Evolutionary conservation across 352 stramenopile species (phyloP).

Genomic region (Phytophthora syringae): DNA sequence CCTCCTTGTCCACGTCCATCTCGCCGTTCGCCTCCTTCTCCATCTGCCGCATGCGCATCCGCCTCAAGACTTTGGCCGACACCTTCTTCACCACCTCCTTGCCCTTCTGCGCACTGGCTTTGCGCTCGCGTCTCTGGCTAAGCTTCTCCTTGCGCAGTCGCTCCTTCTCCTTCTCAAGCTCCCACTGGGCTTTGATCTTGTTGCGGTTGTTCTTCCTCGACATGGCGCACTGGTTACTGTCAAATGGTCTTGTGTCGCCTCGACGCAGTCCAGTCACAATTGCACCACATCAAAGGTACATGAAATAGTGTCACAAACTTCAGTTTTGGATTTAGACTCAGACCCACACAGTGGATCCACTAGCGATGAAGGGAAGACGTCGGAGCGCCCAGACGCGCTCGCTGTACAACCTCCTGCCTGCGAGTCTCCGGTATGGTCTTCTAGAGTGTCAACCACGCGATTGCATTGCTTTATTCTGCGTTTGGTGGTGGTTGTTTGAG

Average conservation of each 20-base stretch:
- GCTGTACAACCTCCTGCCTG: conserved; percentile 39
- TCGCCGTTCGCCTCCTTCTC: conserved; percentile 62
- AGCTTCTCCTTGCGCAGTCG: conserved; percentile 77
- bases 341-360: conserved; percentile 19
- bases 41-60: conserved; percentile 64
- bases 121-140: conserved; percentile 74
- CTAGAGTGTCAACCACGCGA: not conserved
- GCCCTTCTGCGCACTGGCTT: conserved; percentile 54
- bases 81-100: conserved; percentile 79
- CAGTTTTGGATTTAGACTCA: conserved; percentile 1
- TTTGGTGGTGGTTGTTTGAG: not conserved
- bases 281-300: conserved; percentile 13
- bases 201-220: conserved; percentile 84
- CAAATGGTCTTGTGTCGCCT: conserved; percentile 26
- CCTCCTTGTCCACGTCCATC: conserved; percentile 44
- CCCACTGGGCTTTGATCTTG: conserved; percentile 84
- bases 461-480: not conserved
- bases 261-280: conserved; percentile 17
- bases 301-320: no score
- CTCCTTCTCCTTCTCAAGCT: conserved; percentile 79
- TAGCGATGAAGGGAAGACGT: conserved; percentile 38
- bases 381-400: conserved; percentile 22
- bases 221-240: conserved; percentile 36
- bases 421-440: conserved; percentile 39
- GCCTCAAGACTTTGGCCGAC: conserved; percentile 71